Base-by-base conservation (phyloP, 148 eudicot species). In the Nepenthes gracilis region DNA sequence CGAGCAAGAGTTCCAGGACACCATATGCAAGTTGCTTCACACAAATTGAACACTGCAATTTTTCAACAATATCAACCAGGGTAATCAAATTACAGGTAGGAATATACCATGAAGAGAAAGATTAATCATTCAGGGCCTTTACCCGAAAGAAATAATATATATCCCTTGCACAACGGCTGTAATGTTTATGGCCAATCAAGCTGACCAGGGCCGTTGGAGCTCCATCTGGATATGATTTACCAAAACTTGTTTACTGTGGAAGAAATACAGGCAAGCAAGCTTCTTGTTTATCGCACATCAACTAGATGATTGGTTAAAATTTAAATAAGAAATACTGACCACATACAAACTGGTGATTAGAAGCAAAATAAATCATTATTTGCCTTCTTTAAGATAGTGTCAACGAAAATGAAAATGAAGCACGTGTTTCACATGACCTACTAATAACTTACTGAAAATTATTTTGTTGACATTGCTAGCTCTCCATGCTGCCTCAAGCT, bases 141-240 rank as follows among this genome's bases (percentile, higher is more conserved):
- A 88, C 99, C 96, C 89, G 99, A 70, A 86, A 86, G 64, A 93
- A 93, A 73, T 77, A 86, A 66, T 86, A 86, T 12, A 86, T 68
- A 72, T 93, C 99, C 67, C 78, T 83, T 61, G 99, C 91, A 62
- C 87, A 83, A 5, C 89, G 91, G 59, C 68, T 78, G 75, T 93
- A 93, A 70, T 88, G 99, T 70, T 86, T 93, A 51, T 80, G 82
- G 65, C 99, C 99, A 58, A 93, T 83, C 74, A 93, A 75, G 79
- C 95, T 81, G 71, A 93, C 96, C 67, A 93, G 65, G 43, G 96
- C 76, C n/a, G 84, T 74, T 5, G 99, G 99, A 70, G 99, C 96
- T 69, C 95, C 99, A 72, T 78, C 99, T 93, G 66, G 43, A 10
- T 23, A 0, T 23, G 23, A 23, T 23, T 23, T 23, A 23, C 23